Conservation (phyloP, 2,329 filamentous ascomycete genomes). For the Daldinia eschscholtzii region DNA sequence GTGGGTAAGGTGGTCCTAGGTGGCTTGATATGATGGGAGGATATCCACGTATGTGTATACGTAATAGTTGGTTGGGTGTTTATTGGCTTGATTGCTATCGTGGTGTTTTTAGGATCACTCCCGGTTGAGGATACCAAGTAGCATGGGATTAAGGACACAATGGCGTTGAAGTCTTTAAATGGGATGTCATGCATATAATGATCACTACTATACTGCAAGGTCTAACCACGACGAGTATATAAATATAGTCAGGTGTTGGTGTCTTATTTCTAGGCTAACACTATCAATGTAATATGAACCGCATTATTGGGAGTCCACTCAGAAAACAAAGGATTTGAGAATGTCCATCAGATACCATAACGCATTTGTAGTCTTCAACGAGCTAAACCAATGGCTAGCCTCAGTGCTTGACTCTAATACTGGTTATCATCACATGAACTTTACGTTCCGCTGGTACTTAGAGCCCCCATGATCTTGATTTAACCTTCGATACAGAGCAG, state of each 20-base stretch:
- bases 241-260: slow-evolving; percentile 22
- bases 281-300: neutral
- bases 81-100: slow-evolving; percentile 20
- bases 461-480: slow-evolving; percentile 23
- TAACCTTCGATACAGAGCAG: slow-evolving; percentile 39
- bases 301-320: neutral
- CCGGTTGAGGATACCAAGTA: slow-evolving; percentile 37
- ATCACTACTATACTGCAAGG: slow-evolving; percentile 11
- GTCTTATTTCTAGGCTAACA: neutral
- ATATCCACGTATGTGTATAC: slow-evolving; percentile 15
- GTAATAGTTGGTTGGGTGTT: slow-evolving; percentile 18
- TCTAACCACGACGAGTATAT: slow-evolving; percentile 18
- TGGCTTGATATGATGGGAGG: slow-evolving; percentile 74
- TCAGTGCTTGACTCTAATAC: slow-evolving; percentile 99
- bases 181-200: slow-evolving; percentile 34
- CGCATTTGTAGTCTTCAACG: slow-evolving; percentile 62
- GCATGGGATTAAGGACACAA: slow-evolving; percentile 28
- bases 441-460: slow-evolving; percentile 44
- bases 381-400: slow-evolving; percentile 61
- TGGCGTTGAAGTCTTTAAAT: slow-evolving; percentile 30
- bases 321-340: slow-evolving; percentile 26
- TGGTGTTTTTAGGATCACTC: slow-evolving; percentile 36
- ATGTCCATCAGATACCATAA: slow-evolving; percentile 64
- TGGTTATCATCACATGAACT: slow-evolving; percentile 91
- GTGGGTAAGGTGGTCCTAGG: slow-evolving; percentile 91